Evolutionary conservation across 2,329 filamentous ascomycete species (phyloP).

Genomic region (Thermoascus crustaceus): DNA sequence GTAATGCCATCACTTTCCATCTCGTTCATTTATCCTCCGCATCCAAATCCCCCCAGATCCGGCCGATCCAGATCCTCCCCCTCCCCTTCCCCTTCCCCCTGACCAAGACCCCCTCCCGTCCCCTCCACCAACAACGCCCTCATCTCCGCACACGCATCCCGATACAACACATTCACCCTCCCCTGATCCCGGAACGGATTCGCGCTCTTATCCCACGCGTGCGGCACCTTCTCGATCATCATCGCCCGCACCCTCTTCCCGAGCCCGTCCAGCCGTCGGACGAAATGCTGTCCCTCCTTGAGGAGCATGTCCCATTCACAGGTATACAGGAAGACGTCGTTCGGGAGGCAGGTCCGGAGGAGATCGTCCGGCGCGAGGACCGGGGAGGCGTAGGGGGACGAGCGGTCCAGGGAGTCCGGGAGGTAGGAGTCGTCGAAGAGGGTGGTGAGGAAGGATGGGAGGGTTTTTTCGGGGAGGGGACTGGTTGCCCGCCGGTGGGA

Average conservation of each 20-base stretch:
- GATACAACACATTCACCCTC: conserved; percentile 35
- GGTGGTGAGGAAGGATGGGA: conserved; percentile 40
- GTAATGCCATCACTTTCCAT: too few relatives aligned
- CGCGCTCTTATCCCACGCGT: conserved; percentile 42
- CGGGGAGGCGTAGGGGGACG: conserved; percentile 52
- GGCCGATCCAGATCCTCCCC: too few relatives aligned
- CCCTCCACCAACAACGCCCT: conserved; percentile 31
- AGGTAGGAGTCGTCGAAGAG: conserved; percentile 44
- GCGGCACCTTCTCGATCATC: conserved; percentile 39
- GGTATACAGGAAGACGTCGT: conserved; percentile 54
- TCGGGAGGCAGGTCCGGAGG: conserved; percentile 47
- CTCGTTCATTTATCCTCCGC: too few relatives aligned
- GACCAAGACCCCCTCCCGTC: too few relatives aligned
- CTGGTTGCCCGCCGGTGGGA: conserved; percentile 50
- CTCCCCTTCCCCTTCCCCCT: too few relatives aligned
- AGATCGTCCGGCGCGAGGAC: conserved; percentile 47
- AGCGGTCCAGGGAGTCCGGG: conserved; percentile 40
- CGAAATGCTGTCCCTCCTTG: conserved; percentile 46
- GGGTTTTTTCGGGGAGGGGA: conserved; percentile 42
- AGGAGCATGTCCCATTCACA: conserved; percentile 62
- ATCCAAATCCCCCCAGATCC: too few relatives aligned
- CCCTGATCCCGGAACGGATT: conserved; percentile 41
- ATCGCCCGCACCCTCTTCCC: conserved; percentile 39
- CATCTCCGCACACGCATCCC: conserved; percentile 37
- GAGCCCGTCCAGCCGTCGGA: conserved; percentile 31